Conservation (phyloP, 768 basidiomycete genomes). For the Termitomyces sp. region DNA sequence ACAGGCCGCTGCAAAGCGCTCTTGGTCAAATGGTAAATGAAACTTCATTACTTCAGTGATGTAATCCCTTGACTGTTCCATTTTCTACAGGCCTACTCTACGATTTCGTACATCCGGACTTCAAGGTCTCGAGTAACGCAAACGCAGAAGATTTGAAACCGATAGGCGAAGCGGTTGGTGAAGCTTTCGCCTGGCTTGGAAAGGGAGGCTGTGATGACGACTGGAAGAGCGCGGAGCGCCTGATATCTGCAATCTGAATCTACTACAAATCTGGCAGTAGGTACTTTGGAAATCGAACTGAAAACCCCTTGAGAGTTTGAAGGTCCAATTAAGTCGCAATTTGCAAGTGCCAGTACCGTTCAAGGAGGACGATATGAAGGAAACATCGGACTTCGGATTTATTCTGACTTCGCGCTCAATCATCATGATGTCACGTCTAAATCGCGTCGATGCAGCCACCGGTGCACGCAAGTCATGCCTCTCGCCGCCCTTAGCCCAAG, state of each 20-base stretch:
- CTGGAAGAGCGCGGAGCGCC: conserved; percentile 16
- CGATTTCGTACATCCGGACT: conserved; percentile 7
- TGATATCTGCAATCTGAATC: conserved; percentile 2
- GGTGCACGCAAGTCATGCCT: no score
- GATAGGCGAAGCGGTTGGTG: conserved; percentile 17
- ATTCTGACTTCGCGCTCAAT: no score
- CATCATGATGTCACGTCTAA: no score
- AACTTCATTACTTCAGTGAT: background rate
- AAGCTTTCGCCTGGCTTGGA: conserved; percentile 21
- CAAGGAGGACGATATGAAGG: no score
- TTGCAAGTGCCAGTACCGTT: no score
- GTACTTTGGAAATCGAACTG: no score
- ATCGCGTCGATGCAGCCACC: no score
- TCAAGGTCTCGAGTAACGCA: background rate
- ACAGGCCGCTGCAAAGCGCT: conserved; percentile 15
- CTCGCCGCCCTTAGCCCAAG: no score
- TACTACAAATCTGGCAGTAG: background rate
- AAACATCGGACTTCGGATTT: no score
- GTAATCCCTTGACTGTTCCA: background rate
- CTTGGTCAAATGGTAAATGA: conserved; percentile 16
- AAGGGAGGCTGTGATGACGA: conserved; percentile 21
- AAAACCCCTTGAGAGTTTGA: no score
- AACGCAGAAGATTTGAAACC: background rate
- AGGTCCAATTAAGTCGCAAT: no score
- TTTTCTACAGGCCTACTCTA: background rate